Base-by-base conservation (phyloP, 2,329 filamentous ascomycete genomes). In the Cercospora zeae-maydis region DNA sequence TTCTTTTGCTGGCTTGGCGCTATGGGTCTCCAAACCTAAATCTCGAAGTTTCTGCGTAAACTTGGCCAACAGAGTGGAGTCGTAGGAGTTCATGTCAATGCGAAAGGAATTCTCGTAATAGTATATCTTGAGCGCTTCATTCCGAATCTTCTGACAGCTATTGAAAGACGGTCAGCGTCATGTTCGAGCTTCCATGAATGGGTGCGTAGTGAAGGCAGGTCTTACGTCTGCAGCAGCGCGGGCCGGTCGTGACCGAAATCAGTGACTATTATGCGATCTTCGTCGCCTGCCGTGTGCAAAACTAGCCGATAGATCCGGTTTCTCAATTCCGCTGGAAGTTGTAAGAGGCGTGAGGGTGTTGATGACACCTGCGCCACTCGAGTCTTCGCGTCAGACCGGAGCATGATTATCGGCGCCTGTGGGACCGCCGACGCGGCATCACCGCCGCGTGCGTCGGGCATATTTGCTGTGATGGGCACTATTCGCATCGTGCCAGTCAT, bases 251-350 rank as follows among this genome's bases (percentile, higher is more conserved):
- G 49, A n/a, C 49, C 49, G 14, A 14, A 31, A 16, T 34, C 49
- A 4, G 49, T 53, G n/a, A 53, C 49, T 5, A 34, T 31, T 6
- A 53, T 53, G n/a, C 49, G 49, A 34, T 53, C 49, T 31, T 53
- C 49, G 13, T 53, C 49, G 13, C 24, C 54, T 5, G 33, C 36
- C 6, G 31, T 27, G 37, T 45, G 24, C 13, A 65, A 30, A 1
- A 42, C 61, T 10, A 66, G 24, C 42, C 63, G 52, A 45, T 62
- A 68, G 55, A 69, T 65, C 8, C 58, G 49, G 39, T 67, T 63
- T 14, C 67, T 58, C 19, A 69, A 52, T 16, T 69, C 67, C 30
- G 59, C 61, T 39, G 66, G 66, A n/a, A 68, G 58, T 13, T 21
- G 31, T 16, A 53, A 53, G 27, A 53, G 49, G n/a, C 49, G 27